phyloP scores from a whole-genome alignment of 495 filamentous ascomycete genomes.

The Daldinia grandis region DNA sequence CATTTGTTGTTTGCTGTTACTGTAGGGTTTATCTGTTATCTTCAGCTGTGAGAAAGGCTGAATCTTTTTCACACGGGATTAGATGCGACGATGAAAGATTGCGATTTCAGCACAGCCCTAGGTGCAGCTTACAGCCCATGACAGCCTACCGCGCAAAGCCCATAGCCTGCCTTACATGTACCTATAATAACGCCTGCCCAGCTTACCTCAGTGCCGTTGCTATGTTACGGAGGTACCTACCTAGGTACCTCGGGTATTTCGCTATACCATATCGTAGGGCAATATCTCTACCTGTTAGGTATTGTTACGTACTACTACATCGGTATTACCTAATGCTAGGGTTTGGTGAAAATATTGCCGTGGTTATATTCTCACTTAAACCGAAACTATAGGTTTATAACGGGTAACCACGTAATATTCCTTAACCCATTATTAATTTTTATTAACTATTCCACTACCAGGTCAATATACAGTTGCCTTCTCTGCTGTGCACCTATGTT shows the following conservation, averaged over 20 bases:
- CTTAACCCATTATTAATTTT: too few species aligned
- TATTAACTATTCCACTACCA: too few species aligned
- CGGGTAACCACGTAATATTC: neutral
- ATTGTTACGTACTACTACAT: neutral
- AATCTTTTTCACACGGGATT: constrained; percentile 23
- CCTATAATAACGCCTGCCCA: neutral
- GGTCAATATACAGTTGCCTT: neutral
- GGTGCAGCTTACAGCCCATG: constrained; percentile 20
- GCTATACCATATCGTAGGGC: neutral
- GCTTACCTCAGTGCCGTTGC: neutral
- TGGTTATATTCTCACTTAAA: neutral
- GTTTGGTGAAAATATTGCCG: neutral
- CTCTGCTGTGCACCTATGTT: neutral
- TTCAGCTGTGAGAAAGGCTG: constrained; percentile 22
- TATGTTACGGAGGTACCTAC: neutral
- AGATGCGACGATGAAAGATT: constrained; percentile 37
- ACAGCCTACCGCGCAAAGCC: constrained; percentile 1
- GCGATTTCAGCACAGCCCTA: constrained; percentile 38
- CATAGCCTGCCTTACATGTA: neutral
- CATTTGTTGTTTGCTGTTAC: constrained; percentile 33
- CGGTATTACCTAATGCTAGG: neutral
- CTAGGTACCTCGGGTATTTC: neutral
- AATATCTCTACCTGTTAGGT: neutral
- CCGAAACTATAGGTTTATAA: neutral
- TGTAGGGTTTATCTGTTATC: constrained; percentile 21